Conservation (phyloP, 352 stramenopile species). For the Globisporangium okanoganense region DNA sequence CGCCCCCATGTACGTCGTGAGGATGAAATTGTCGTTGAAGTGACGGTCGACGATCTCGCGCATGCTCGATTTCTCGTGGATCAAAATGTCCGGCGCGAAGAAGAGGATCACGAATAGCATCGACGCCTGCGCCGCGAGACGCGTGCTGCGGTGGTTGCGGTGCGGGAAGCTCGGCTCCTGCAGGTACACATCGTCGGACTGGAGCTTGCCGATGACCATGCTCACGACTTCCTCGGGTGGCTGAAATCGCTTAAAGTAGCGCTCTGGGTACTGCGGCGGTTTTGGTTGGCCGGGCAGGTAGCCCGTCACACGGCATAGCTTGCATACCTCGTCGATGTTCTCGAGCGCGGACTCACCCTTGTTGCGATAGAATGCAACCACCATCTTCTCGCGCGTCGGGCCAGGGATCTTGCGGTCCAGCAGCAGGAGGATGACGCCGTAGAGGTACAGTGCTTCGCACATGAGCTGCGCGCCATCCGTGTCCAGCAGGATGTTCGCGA, state of each 20-base stretch:
- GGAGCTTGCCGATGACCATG: conserved; percentile 92
- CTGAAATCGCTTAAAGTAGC: conserved; percentile 87
- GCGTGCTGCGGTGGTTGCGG: conserved; percentile 90
- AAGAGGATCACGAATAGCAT: conserved; percentile 96
- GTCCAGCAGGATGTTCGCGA: conserved; percentile 94
- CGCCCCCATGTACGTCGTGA: conserved; percentile 94
- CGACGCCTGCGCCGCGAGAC: conserved; percentile 88
- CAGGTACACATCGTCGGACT: conserved; percentile 94
- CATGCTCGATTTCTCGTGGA: conserved; percentile 90
- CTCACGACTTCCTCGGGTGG: conserved; percentile 86
- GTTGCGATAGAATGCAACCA: conserved; percentile 86
- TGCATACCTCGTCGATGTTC: conserved; percentile 91
- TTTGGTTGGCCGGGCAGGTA: conserved; percentile 84
- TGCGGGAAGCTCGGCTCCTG: conserved; percentile 91
- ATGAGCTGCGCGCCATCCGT: conserved; percentile 92
- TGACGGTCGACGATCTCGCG: conserved; percentile 94
- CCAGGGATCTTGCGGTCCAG: conserved; percentile 90
- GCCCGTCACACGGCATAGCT: conserved; percentile 87
- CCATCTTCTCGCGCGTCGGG: conserved; percentile 89
- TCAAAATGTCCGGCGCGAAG: conserved; percentile 91
- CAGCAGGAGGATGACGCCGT: conserved; percentile 93
- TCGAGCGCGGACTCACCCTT: conserved; percentile 86
- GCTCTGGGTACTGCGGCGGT: conserved; percentile 84
- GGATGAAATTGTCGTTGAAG: conserved; percentile 97
- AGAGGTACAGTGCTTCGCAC: conserved; percentile 94